Evolutionary conservation across 2,329 filamentous ascomycete genomes (phyloP).

Genomic region (Colletotrichum sidae): DNA sequence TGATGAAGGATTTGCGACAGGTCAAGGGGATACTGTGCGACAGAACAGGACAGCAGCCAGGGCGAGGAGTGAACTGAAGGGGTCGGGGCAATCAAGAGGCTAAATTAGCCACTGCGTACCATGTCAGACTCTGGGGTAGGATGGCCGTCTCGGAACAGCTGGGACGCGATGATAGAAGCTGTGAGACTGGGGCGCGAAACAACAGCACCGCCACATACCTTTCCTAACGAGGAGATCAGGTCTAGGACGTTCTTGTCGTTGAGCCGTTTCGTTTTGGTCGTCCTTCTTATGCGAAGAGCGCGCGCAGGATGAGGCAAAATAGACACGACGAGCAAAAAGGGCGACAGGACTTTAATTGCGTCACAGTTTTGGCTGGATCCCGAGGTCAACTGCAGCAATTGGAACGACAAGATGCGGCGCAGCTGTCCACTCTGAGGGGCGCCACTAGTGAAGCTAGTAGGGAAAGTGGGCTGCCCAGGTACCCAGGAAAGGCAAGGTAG

Average conservation of each 20-base stretch:
- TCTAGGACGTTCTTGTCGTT: background rate
- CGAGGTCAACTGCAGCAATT: background rate
- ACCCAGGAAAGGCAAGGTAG: too few species aligned
- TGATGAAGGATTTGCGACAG: slow-evolving; percentile 11
- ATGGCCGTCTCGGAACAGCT: background rate
- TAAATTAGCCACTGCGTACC: too few species aligned
- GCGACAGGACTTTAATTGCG: slow-evolving; percentile 35
- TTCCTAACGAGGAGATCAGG: too few species aligned
- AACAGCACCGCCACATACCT: background rate
- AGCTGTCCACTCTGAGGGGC: too few species aligned
- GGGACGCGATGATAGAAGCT: background rate
- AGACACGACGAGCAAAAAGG: slow-evolving; percentile 16
- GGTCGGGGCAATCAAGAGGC: too few species aligned
- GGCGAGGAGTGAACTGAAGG: background rate
- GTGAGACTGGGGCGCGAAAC: background rate
- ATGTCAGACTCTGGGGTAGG: slow-evolving; percentile 2
- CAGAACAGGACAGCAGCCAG: slow-evolving; percentile 7
- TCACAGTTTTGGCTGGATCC: slow-evolving; percentile 26
- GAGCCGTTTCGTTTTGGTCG: background rate
- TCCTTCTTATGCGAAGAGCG: slow-evolving; percentile 13
- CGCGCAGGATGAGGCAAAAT: background rate
- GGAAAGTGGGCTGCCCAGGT: too few species aligned
- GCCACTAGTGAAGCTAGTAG: too few species aligned
- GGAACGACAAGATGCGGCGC: background rate
- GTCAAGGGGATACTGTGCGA: slow-evolving; percentile 6